Percentiles rank a stretch among this genome's conserved stretches.
Evolutionary conservation across 139 green algal genomes (phyloP).

Genomic region (Chara braunii): DNA sequence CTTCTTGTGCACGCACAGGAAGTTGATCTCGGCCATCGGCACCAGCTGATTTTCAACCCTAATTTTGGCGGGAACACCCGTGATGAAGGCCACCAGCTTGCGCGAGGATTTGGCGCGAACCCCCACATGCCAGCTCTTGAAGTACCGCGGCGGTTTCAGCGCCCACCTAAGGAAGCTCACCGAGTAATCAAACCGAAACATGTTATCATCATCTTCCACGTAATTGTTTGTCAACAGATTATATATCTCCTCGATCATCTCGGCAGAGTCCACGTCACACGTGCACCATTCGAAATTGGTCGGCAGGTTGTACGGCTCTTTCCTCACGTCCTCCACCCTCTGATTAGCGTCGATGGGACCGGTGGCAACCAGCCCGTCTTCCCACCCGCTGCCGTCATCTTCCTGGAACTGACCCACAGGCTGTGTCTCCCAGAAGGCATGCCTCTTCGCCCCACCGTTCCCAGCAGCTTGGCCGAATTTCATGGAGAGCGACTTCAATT

Average conservation of each 20-base stretch:
- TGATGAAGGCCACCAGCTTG: slow-evolving; percentile 92
- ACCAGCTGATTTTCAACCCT: slow-evolving; percentile 37
- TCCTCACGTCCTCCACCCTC: slow-evolving; percentile 61
- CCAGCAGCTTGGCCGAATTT: no score
- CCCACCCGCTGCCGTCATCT: background rate
- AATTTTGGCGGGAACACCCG: slow-evolving; percentile 38
- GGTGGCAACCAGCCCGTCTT: slow-evolving; percentile 55
- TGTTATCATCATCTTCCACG: slow-evolving; percentile 95
- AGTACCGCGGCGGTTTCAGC: slow-evolving; percentile 74
- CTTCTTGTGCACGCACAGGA: slow-evolving; percentile 98
- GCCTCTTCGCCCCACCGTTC: no score
- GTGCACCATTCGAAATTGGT: slow-evolving; percentile 80
- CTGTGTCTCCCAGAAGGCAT: slow-evolving; percentile 90
- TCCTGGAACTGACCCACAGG: slow-evolving; percentile 80
- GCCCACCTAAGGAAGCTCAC: slow-evolving; percentile 81
- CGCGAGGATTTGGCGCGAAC: slow-evolving; percentile 55
- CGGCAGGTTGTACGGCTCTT: slow-evolving; percentile 77
- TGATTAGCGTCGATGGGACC: slow-evolving; percentile 77
- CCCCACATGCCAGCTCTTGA: slow-evolving; percentile 72
- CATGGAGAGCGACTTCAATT: no score
- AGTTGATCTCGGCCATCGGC: slow-evolving; percentile 94
- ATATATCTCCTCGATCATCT: slow-evolving; percentile 62
- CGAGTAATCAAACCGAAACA: slow-evolving; percentile 92
- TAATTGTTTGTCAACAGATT: slow-evolving; percentile 88
- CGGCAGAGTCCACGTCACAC: slow-evolving; percentile 68